Conservation (phyloP, 2,329 filamentous ascomycete genomes). For the Colletotrichum abscissum region DNA sequence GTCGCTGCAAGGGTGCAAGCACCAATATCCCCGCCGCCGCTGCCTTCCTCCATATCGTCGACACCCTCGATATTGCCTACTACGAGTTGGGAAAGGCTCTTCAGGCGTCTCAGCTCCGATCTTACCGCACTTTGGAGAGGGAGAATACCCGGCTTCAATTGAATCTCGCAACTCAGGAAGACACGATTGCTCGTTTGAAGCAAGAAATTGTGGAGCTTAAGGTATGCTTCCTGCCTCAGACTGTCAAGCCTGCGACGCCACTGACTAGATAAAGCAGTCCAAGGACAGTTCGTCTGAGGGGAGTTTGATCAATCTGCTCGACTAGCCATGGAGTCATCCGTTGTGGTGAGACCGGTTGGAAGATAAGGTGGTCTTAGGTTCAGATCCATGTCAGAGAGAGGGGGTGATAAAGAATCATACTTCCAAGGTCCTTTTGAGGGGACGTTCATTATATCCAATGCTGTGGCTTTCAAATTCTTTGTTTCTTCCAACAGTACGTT, state of each 20-base stretch:
- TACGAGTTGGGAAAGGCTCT: not conserved
- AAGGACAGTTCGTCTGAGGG: not conserved
- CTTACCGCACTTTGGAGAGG: not conserved
- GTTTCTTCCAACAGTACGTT: too few species aligned
- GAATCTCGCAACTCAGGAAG: not conserved
- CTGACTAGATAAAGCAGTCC: not conserved
- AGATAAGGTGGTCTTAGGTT: not conserved
- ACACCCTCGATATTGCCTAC: not conserved
- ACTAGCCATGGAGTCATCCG: not conserved
- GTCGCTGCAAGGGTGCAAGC: not conserved
- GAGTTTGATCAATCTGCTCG: not conserved
- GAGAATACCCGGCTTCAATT: not conserved
- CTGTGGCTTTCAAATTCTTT: too few species aligned
- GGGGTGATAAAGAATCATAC: too few species aligned
- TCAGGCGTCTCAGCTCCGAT: not conserved
- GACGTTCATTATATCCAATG: too few species aligned
- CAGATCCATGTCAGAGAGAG: too few species aligned
- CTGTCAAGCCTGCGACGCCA: too few species aligned
- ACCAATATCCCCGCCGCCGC: not conserved
- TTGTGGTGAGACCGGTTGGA: not conserved
- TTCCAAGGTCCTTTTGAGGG: too few species aligned
- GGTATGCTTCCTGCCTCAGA: not conserved
- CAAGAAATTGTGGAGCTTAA: not conserved
- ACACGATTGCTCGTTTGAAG: not conserved
- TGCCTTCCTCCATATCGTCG: not conserved